Conservation (phyloP, 208 protist genomes). For the Vickermania ingenoplastis region DNA sequence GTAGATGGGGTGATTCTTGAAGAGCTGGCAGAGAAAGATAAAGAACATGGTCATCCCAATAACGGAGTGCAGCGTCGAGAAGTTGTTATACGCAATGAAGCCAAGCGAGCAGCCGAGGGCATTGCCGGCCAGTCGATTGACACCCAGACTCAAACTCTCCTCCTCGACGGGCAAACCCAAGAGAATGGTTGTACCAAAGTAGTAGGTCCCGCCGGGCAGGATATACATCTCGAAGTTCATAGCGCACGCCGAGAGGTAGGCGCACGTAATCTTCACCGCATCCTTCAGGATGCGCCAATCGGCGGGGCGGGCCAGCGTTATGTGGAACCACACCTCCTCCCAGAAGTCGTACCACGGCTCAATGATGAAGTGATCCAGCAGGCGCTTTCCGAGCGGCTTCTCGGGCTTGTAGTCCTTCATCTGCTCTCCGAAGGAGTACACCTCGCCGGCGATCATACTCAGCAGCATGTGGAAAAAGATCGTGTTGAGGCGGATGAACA, state of each 20-base stretch:
- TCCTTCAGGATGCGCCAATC: constrained; percentile 44
- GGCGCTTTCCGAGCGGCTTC: constrained; percentile 15
- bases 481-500: constrained; percentile 20
- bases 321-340: constrained; percentile 25
- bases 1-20: constrained; percentile 22
- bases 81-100: constrained; percentile 25
- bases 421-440: constrained; percentile 21
- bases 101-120: constrained; percentile 23
- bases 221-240: constrained; percentile 33
- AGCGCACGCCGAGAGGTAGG: constrained; percentile 25
- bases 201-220: constrained; percentile 20
- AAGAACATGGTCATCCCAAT: constrained; percentile 15
- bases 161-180: constrained; percentile 40
- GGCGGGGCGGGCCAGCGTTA: constrained; percentile 29
- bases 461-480: constrained; percentile 24
- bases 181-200: constrained; percentile 51
- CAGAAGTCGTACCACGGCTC: constrained; percentile 50
- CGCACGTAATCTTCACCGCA: constrained; percentile 39
- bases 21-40: constrained; percentile 17
- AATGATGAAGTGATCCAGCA: constrained; percentile 30
- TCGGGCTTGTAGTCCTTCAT: constrained; percentile 27
- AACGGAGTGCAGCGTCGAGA: constrained; percentile 13
- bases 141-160: constrained; percentile 27
- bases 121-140: constrained; percentile 28
- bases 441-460: constrained; percentile 25